Conservation (phyloP, 2,329 filamentous ascomycete species). For the Clonostachys rosea region DNA sequence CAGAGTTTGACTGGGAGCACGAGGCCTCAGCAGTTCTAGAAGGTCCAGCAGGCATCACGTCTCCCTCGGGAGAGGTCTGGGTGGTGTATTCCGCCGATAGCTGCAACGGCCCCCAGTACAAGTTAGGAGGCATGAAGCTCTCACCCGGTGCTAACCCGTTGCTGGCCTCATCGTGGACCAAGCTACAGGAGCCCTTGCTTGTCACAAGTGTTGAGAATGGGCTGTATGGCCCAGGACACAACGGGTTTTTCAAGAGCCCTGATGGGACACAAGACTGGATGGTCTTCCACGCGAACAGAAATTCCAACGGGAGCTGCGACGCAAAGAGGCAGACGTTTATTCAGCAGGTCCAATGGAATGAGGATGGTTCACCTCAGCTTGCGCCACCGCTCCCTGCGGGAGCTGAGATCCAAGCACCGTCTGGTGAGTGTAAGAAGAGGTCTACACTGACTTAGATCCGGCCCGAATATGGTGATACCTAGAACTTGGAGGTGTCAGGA, state of each 20-base stretch:
- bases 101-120: conserved; percentile 9
- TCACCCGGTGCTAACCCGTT: conserved; percentile 4
- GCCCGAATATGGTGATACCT: no score
- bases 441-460: no score
- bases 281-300: conserved; percentile 9
- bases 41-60: conserved; percentile 7
- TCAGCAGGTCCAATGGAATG: conserved; percentile 5
- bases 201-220: conserved; percentile 4
- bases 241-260: conserved; percentile 12
- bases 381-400: neutral
- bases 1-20: conserved; percentile 7
- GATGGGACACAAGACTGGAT: conserved; percentile 10
- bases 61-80: conserved; percentile 6
- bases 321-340: conserved; percentile 6
- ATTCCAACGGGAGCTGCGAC: conserved; percentile 3
- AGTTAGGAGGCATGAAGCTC: conserved; percentile 7
- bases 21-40: conserved; percentile 7
- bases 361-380: conserved; percentile 2
- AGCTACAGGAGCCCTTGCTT: conserved; percentile 7
- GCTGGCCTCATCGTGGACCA: conserved; percentile 6
- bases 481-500: no score
- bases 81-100: conserved; percentile 10
- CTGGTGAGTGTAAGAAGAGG: neutral
- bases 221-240: conserved; percentile 9
- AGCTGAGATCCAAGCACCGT: conserved; percentile 1